Base-by-base conservation (phyloP, 73 alveolate genomes). In the Paramecium biaurelia region DNA sequence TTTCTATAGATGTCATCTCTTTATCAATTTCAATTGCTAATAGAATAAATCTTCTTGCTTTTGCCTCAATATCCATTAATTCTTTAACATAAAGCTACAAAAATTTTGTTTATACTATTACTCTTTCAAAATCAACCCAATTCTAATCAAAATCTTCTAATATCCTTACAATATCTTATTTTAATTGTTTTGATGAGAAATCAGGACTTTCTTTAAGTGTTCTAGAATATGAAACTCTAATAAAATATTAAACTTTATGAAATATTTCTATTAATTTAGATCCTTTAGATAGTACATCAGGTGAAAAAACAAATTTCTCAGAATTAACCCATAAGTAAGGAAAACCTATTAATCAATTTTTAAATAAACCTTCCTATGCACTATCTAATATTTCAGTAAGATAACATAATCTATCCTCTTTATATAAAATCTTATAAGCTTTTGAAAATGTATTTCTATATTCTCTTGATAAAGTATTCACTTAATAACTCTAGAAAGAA, bases 261-360 rank as follows among this genome's bases (percentile, higher is more conserved):
- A 98, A 98, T 10, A 95, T 89, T 59, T 93, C 92, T 92, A 95
- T 94, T 41, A 98, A 93, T 21, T 96, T 95, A 70, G 95, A 68
- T 26, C 99, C 99, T 43, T 97, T 96, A n/a, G 96, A 97, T 23
- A 98, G 89, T 30, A 97, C 99, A 85, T 97, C 99, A 59, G 94
- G 67, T 7, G 99, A 95, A 92, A 98, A 98, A 85, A 94, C 94
- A 92, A 97, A 98, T 93, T 97, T 98, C 70, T 97, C 99, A 10
- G 99, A 99, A 93, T 98, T 98, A 28, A 98, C 99, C 90, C 96
- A 95, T 82, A 98, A 85, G 93, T 94, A 97, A 30, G 99, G 99
- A 76, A 97, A 97, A 6, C 98, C 95, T 89, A 43, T 32, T 15
- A 18, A 42, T 23, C 2, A 23, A 26, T 20, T 23, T 53, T 15